Evolutionary conservation across 192 early-diverging fungal species (phyloP), one percentile per base, ranked within the genome.

Genomic region (Umbelopsis sp.): DNA sequence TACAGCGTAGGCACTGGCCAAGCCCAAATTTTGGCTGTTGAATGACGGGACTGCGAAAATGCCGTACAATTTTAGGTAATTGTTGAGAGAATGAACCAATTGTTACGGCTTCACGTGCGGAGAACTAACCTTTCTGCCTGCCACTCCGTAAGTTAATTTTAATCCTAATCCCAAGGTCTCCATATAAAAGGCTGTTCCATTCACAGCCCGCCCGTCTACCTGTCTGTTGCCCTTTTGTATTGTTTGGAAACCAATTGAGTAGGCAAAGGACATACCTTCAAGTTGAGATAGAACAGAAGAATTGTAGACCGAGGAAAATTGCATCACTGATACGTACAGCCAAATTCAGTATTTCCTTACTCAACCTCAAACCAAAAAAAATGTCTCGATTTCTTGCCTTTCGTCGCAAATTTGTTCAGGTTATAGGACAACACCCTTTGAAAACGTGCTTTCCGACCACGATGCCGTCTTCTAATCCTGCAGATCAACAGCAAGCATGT

Each of bases 371-470:
- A 33, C 27, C 21, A 61, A 10, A 4, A 23, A 53, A n/a, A 3
- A 61, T 61, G 55, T 30, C 55, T 61, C 23, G 55, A 5, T 61
- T 61, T 35, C 10, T 33, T 30, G 27, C 55, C 13, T 61, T 61
- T 25, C 55, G 55, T 30, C 55, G 55, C 30, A 61, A 61, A 18
- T 22, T 61, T 13, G 30, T 61, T 25, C 55, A 61, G 35, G 7
- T 61, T 18, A 61, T 61, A 35, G 55, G 55, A 35, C 55, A 61
- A 61, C 55, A 61, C 35, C 55, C 55, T 61, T 61, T 61, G 30
- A 61, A 61, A 30, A 61, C 55, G 16, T 61, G 55, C 25, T 61
- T 61, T 25, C 55, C 55, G 18, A 61, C 55, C 10, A 61, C 55
- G 3, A 33, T 61, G 55, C 55, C 55, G 30, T 61, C 55, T 35